phyloP scores from a whole-genome alignment of 192 early-diverging fungal genomes.

The Entomortierella chlamydospora region DNA sequence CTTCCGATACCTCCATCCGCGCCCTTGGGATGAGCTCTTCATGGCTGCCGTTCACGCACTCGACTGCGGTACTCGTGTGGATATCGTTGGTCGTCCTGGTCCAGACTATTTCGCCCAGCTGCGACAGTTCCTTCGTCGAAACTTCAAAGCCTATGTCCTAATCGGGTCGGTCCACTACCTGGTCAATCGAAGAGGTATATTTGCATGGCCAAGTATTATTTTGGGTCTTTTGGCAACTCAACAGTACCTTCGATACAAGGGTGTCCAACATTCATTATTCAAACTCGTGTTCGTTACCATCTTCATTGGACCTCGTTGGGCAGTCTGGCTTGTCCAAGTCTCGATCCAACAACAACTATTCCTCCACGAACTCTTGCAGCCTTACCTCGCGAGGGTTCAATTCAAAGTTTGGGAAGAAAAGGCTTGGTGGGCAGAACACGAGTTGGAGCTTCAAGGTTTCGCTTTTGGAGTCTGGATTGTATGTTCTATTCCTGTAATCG shows the following conservation, averaged over 20 bases:
- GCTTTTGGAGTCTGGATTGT: conserved; percentile 30
- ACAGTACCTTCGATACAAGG: conserved; percentile 20
- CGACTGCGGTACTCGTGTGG: conserved; percentile 18
- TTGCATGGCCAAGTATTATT: neutral
- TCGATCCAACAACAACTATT: conserved; percentile 34
- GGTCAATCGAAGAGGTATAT: conserved; percentile 6
- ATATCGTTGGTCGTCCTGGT: conserved; percentile 22
- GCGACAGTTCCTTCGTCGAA: conserved; percentile 16
- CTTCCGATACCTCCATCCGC: conserved; percentile 25
- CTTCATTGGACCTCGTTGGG: conserved; percentile 28
- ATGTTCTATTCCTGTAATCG: conserved; percentile 27
- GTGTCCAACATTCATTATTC: neutral
- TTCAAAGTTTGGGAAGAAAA: conserved; percentile 44
- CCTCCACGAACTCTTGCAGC: conserved; percentile 43
- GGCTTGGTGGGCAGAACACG: conserved; percentile 36
- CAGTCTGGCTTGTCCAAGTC: conserved; percentile 35
- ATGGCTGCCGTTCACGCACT: conserved; percentile 22
- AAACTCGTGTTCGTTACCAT: neutral
- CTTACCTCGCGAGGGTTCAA: conserved; percentile 27
- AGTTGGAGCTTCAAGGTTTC: conserved; percentile 28
- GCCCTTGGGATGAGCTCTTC: conserved; percentile 36
- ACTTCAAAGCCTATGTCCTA: conserved; percentile 20
- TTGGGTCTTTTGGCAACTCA: conserved; percentile 8
- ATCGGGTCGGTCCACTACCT: conserved; percentile 24
- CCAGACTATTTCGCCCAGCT: conserved; percentile 31